These are phyloP conservation scores for Leishmania gerbilli DNA, from an alignment of 208 protist genomes.

Conservation along the genomic window DNA sequence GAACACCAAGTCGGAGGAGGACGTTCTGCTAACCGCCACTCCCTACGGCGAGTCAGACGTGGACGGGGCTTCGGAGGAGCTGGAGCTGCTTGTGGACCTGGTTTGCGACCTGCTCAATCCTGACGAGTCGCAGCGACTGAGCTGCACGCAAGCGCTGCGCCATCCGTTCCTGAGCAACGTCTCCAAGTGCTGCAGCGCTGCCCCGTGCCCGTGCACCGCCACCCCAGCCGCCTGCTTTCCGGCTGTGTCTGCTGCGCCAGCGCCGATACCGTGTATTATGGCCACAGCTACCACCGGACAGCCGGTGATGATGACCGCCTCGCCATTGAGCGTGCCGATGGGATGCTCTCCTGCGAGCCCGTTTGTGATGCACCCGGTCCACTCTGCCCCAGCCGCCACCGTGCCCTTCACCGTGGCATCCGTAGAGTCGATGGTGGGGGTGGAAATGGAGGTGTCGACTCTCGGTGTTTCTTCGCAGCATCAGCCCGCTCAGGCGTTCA, in stretches of 20 bases:
- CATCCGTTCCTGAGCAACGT: conserved; percentile 53
- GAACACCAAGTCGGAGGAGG: conserved; percentile 20
- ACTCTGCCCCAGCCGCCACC: conserved; percentile 15
- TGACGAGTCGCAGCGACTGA: conserved; percentile 58
- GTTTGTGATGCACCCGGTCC: conserved; percentile 25
- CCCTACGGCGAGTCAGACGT: conserved; percentile 28
- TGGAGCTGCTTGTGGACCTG: conserved; percentile 61
- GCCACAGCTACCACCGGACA: conserved; percentile 11
- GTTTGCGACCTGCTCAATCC: conserved; percentile 70
- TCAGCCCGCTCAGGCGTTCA: conserved; percentile 18
- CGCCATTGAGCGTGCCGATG: conserved; percentile 21
- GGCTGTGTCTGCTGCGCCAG: conserved; percentile 4
- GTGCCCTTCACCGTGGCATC: conserved; percentile 17
- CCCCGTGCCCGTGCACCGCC: conserved; percentile 15
- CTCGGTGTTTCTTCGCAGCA: conserved; percentile 18
- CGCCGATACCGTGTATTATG: conserved; percentile 32
- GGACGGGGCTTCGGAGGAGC: conserved; percentile 37
- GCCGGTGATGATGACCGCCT: conserved; percentile 24
- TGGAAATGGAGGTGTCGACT: conserved; percentile 20
- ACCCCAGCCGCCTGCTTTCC: conserved; percentile 22
- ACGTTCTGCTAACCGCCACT: conserved; percentile 22
- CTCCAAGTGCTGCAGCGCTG: conserved; percentile 14
- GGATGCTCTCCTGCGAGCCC: conserved; percentile 30
- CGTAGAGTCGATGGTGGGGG: conserved; percentile 17
- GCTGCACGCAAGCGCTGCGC: conserved; percentile 65